phyloP scores from a whole-genome alignment of 306 rosid species.

The Vachellia collinsii region DNA sequence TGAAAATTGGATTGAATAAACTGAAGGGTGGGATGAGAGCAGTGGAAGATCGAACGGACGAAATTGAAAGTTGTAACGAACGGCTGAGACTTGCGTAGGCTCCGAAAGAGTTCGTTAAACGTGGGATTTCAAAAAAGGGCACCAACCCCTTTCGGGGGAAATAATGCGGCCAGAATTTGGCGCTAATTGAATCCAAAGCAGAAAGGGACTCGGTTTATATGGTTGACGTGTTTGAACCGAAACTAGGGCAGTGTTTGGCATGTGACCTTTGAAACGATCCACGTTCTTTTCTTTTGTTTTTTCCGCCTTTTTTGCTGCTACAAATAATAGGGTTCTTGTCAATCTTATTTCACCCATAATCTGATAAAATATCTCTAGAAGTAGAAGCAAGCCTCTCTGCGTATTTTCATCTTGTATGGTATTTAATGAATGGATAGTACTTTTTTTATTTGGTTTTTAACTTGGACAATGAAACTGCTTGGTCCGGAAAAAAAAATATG shows the following conservation, averaged over 20 bases:
- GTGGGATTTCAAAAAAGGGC: constrained; percentile 44
- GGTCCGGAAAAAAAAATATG: no score
- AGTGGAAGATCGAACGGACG: not conserved
- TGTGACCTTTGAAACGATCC: not conserved
- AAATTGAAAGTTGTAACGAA: constrained; percentile 14
- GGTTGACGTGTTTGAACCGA: constrained; percentile 43
- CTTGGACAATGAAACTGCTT: no score
- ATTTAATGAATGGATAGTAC: no score
- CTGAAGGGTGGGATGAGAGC: constrained; percentile 38
- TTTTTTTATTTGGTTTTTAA: no score
- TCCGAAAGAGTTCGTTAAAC: not conserved
- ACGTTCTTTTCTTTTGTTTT: no score
- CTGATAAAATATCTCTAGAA: no score
- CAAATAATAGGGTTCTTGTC: no score
- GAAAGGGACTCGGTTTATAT: not conserved
- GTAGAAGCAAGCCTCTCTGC: no score
- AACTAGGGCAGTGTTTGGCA: not conserved
- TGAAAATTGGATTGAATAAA: constrained; percentile 59
- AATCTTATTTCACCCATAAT: no score
- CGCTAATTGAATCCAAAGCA: constrained; percentile 55
- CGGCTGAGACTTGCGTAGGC: constrained; percentile 31
- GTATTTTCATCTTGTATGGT: no score
- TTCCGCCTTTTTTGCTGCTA: not conserved
- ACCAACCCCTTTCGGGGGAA: constrained; percentile 32
- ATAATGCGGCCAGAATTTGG: constrained; percentile 56